Evolutionary conservation across 2,329 filamentous ascomycete species (phyloP), one percentile per base, ranked within the genome.

Genomic region (Fusarium napiforme): DNA sequence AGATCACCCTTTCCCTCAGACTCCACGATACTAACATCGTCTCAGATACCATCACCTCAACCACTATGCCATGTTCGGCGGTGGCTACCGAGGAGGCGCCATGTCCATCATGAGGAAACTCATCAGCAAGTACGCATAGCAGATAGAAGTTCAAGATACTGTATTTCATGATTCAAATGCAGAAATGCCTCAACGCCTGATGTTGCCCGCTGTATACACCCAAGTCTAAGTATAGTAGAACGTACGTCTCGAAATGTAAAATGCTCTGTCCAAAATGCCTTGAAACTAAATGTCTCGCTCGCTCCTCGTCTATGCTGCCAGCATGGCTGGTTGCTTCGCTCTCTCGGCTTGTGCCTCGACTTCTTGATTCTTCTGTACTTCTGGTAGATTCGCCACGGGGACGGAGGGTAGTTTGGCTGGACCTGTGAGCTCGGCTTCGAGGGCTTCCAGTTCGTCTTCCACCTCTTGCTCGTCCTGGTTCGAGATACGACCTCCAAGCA

Each of bases 381-480:
- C 63, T 50, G 82, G 81, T 10, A 85, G 75, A 61, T 79, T 78
- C 37, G 79, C 83, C 49, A 70, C 73, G 9, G 81, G 81, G 8
- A 82, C 81, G 2, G 73, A 75, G 8, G 81, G 81, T 16, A 83
- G 72, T 11, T 76, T 74, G 55, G 61, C 58, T 26, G 75, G 64
- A 3, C 73, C 76, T 12, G 76, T 58, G 36, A 84, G 65, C 61
- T 84, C 82, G 69, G 82, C 79, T 81, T 95, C 93, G 73, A 99
- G 87, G 2, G 91, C 92, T 62, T 93, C 94, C 59, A 99, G 86
- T 84, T 99, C 96, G 79, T 98, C 95, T 81, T 99, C 96, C 39
- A 99, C 96, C 79, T 98, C 96, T 79, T 98, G 96, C 82, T 99
- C 96, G 82, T 99, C 96, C 78, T 97, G 93, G 79, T 95, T 96